Evolutionary conservation across 2,329 filamentous ascomycete genomes (phyloP).

Genomic region (Albifimbria verrucaria): DNA sequence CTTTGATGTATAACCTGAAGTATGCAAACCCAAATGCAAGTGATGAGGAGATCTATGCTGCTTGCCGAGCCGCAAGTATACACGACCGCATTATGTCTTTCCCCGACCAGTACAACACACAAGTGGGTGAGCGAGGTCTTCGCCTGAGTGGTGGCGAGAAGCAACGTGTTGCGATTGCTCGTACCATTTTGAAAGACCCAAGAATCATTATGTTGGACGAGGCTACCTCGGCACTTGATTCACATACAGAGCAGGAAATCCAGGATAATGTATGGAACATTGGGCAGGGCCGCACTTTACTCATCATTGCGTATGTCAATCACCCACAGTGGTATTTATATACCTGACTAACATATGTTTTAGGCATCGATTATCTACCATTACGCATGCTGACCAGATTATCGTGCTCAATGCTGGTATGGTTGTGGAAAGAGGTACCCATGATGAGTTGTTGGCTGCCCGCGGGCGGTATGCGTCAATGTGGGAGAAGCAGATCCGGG

Average conservation of each 20-base stretch:
- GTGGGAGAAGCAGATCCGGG: conserved; percentile 86
- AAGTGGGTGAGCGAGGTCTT: conserved; percentile 85
- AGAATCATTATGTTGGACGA: conserved; percentile 92
- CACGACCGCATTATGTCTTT: conserved; percentile 90
- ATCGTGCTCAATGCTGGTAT: conserved; percentile 74
- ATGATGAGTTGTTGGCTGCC: conserved; percentile 68
- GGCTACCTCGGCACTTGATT: conserved; percentile 86
- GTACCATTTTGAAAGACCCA: conserved; percentile 88
- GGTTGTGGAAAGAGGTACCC: conserved; percentile 74
- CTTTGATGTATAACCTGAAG: conserved; percentile 89
- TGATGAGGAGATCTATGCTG: conserved; percentile 76
- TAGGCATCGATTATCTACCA: conserved; percentile 77
- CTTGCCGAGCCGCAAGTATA: conserved; percentile 83
- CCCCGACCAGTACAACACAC: conserved; percentile 83
- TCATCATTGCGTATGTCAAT: conserved; percentile 80
- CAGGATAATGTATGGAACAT: conserved; percentile 81
- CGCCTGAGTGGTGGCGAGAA: conserved; percentile 89
- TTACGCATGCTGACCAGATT: conserved; percentile 83
- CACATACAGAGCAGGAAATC: conserved; percentile 89
- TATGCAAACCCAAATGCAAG: conserved; percentile 82
- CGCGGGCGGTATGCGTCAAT: conserved; percentile 77
- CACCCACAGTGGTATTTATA: background rate
- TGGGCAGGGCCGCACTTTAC: conserved; percentile 80
- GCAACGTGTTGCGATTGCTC: conserved; percentile 88
- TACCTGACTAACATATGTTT: conserved; percentile 7